phyloP scores from a whole-genome alignment of 768 basidiomycete species.

The Steccherinum ochraceum region DNA sequence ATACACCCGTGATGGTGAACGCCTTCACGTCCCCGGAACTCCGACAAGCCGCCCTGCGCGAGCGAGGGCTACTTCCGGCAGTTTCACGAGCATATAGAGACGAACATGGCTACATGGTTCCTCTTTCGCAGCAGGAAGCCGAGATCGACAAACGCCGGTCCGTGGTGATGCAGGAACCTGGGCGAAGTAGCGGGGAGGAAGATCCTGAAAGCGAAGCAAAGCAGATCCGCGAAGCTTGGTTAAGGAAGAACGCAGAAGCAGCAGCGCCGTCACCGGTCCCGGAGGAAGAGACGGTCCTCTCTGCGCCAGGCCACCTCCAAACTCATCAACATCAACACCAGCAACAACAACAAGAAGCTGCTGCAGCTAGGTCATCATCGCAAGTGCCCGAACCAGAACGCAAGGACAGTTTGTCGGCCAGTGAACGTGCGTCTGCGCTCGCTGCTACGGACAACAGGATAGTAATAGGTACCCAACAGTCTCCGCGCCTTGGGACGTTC shows the following conservation, averaged over 20 bases:
- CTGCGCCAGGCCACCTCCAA: too few relatives aligned
- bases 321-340: background rate
- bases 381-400: background rate
- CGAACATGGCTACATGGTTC: conserved; percentile 9
- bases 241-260: conserved; percentile 9
- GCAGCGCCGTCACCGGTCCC: background rate
- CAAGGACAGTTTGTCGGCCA: background rate
- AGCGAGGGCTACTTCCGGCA: conserved; percentile 48
- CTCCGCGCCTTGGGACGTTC: background rate
- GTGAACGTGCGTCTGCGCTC: conserved; percentile 1
- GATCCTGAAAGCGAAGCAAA: conserved; percentile 10
- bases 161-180: background rate
- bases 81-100: background rate
- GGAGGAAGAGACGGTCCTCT: background rate
- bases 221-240: conserved; percentile 12
- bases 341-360: background rate
- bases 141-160: conserved; percentile 6
- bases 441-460: background rate
- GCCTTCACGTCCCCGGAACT: conserved; percentile 7
- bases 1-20: conserved; percentile 5
- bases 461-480: conserved; percentile 1
- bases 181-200: background rate
- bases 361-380: background rate
- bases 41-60: conserved; percentile 52
- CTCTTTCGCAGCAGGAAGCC: conserved; percentile 12